Conservation (phyloP, 257 asterid genomes). For the Solanum dulcamara region DNA sequence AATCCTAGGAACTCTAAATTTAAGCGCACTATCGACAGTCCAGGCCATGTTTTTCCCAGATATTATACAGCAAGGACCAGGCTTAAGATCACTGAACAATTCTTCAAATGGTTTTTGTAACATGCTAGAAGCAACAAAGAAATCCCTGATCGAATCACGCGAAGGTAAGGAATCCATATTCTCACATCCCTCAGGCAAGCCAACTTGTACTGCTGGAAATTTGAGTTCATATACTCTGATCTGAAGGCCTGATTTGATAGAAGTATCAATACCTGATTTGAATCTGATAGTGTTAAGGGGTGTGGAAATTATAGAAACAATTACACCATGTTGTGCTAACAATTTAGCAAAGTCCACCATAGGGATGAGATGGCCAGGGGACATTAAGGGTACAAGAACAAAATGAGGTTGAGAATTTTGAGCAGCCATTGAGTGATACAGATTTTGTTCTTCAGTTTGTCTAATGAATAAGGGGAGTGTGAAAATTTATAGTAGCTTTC, state of each 20-base stretch:
- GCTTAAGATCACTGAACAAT: slow-evolving; percentile 6
- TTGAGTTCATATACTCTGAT: slow-evolving; percentile 21
- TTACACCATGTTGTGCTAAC: slow-evolving; percentile 23
- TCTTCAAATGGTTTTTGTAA: slow-evolving; percentile 21
- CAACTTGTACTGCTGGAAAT: slow-evolving; percentile 34
- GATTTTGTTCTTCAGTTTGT: background rate
- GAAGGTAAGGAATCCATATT: slow-evolving; percentile 37
- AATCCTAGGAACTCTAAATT: slow-evolving; percentile 22
- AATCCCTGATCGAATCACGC: slow-evolving; percentile 8
- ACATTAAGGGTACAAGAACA: slow-evolving; percentile 52
- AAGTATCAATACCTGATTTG: slow-evolving; percentile 9
- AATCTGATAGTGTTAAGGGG: slow-evolving; percentile 28
- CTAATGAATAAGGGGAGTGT: background rate
- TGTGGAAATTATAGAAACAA: slow-evolving; percentile 27
- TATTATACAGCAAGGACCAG: slow-evolving; percentile 28
- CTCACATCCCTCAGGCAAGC: slow-evolving; percentile 46
- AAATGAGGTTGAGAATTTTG: slow-evolving; percentile 23
- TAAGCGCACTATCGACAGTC: slow-evolving; percentile 14
- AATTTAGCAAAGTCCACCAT: slow-evolving; percentile 71
- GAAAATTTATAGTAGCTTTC: background rate
- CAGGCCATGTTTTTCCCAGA: slow-evolving; percentile 30
- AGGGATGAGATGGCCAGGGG: slow-evolving; percentile 75
- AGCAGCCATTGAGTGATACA: slow-evolving; percentile 3
- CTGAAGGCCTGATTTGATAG: slow-evolving; percentile 19
- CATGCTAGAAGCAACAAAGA: slow-evolving; percentile 19